These are phyloP conservation scores for Aphanomyces astaci DNA, from an alignment of 352 stramenopile species.

Conservation along the genomic window DNA sequence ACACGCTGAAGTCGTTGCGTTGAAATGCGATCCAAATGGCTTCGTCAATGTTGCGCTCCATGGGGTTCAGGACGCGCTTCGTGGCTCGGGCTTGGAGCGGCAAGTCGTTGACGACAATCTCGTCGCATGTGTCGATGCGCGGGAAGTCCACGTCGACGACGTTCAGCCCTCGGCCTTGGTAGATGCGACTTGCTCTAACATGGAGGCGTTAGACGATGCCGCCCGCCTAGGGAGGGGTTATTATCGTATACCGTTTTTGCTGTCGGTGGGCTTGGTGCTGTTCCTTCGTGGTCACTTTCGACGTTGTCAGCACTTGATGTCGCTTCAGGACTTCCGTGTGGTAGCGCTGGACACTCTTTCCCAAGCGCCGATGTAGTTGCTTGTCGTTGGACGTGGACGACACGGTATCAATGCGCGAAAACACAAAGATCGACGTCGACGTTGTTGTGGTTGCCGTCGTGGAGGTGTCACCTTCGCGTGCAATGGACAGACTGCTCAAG, in stretches of 20 bases:
- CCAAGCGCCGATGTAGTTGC: conserved; percentile 20
- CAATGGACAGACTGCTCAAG: conserved; percentile 32
- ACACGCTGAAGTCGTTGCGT: conserved; percentile 67
- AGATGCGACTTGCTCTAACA: too few species aligned
- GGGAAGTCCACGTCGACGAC: conserved; percentile 53
- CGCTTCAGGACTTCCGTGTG: conserved; percentile 65
- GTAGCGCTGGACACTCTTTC: conserved; percentile 13
- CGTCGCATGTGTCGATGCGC: conserved; percentile 16
- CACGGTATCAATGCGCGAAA: conserved; percentile 80
- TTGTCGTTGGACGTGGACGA: conserved; percentile 36
- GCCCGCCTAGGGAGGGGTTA: too few species aligned
- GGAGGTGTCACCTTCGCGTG: neutral
- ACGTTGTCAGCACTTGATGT: conserved; percentile 52
- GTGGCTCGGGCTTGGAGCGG: conserved; percentile 28
- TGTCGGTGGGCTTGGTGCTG: conserved; percentile 31
- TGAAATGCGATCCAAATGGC: conserved; percentile 73
- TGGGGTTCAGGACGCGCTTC: conserved; percentile 68
- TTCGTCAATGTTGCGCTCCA: conserved; percentile 69
- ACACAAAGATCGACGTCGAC: conserved; percentile 61
- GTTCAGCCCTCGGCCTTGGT: conserved; percentile 34
- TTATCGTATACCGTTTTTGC: conserved; percentile 1
- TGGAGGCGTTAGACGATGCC: too few species aligned
- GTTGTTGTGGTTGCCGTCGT: conserved; percentile 52
- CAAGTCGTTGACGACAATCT: conserved; percentile 49
- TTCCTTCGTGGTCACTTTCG: conserved; percentile 34